phyloP scores from a whole-genome alignment of 2,329 filamentous ascomycete genomes.

The Aureobasidium sp. region DNA sequence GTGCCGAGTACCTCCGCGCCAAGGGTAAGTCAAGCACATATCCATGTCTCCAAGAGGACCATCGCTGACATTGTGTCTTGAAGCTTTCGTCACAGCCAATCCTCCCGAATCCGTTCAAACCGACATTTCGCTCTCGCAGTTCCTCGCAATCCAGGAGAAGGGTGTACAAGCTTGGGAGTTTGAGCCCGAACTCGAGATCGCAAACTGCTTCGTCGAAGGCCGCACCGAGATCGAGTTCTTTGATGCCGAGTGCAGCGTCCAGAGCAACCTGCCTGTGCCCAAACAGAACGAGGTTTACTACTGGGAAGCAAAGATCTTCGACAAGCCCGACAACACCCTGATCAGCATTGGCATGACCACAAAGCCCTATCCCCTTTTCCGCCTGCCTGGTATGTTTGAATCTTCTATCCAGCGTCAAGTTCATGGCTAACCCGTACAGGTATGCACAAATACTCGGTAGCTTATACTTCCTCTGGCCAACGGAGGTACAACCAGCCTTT shows the following conservation, averaged over 20 bases:
- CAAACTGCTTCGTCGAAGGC: constrained; percentile 95
- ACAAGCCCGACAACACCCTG: constrained; percentile 83
- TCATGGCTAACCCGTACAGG: constrained; percentile 43
- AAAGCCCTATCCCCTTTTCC: constrained; percentile 92
- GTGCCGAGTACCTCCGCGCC: constrained; percentile 84
- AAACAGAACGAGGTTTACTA: constrained; percentile 99
- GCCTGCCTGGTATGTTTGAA: constrained; percentile 69
- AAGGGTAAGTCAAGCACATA: constrained; percentile 60
- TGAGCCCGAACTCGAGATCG: constrained; percentile 96
- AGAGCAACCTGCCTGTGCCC: constrained; percentile 91
- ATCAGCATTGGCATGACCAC: constrained; percentile 92
- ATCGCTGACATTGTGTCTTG: constrained; percentile 21
- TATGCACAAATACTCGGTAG: constrained; percentile 86
- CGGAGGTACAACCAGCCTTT: constrained; percentile 94
- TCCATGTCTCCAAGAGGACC: background rate
- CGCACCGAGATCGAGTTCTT: constrained; percentile 98
- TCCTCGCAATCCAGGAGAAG: constrained; percentile 97
- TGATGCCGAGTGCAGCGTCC: constrained; percentile 93
- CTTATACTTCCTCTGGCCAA: constrained; percentile 81
- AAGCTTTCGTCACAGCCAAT: constrained; percentile 90
- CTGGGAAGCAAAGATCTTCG: constrained; percentile 98
- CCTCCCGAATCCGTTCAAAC: constrained; percentile 92
- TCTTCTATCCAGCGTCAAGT: background rate
- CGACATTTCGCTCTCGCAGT: constrained; percentile 95
- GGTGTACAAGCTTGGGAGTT: constrained; percentile 99